These are phyloP conservation scores for Stemphylium lycopersici DNA, from an alignment of 2,329 filamentous ascomycete genomes.

Conservation along the genomic window DNA sequence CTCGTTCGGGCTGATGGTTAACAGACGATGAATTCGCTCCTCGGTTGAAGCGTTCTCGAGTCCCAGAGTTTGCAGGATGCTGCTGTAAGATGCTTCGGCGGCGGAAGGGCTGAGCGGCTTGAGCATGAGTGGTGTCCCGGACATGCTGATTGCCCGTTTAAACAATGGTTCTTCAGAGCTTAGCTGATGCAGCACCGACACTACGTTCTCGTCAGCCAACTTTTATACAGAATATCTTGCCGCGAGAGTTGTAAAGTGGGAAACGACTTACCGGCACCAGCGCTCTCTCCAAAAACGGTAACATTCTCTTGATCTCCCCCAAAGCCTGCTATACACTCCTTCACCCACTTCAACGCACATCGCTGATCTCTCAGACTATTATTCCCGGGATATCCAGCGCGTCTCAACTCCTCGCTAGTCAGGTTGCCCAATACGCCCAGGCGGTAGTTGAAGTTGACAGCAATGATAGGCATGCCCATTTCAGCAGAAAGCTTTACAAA, in stretches of 20 bases:
- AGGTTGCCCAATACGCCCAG: slow-evolving; percentile 37
- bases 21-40: slow-evolving; percentile 49
- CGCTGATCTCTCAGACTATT: slow-evolving; percentile 40
- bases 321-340: slow-evolving; percentile 40
- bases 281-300: slow-evolving; percentile 53
- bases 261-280: slow-evolving; percentile 50
- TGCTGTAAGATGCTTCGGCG: slow-evolving; percentile 51
- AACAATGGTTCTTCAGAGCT: slow-evolving; percentile 26
- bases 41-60: slow-evolving; percentile 41
- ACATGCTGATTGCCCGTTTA: slow-evolving; percentile 31
- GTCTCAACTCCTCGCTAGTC: slow-evolving; percentile 54
- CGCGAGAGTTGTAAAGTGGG: too few species aligned
- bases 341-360: slow-evolving; percentile 45
- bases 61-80: slow-evolving; percentile 47
- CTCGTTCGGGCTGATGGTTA: slow-evolving; percentile 46
- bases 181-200: slow-evolving; percentile 26
- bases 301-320: slow-evolving; percentile 44
- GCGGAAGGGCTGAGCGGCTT: slow-evolving; percentile 44
- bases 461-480: slow-evolving; percentile 52
- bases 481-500: slow-evolving; percentile 53
- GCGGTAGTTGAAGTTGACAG: slow-evolving; percentile 42
- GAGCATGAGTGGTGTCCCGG: slow-evolving; percentile 46
- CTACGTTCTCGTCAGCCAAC: slow-evolving; percentile 13
- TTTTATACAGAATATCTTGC: neutral
- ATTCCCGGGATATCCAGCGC: slow-evolving; percentile 44